A percentile compares a stretch with the other conserved stretches of the same genome.
phyloP scores from a whole-genome alignment of 129 eudicot genomes.

The Smallanthus sonchifolius region DNA sequence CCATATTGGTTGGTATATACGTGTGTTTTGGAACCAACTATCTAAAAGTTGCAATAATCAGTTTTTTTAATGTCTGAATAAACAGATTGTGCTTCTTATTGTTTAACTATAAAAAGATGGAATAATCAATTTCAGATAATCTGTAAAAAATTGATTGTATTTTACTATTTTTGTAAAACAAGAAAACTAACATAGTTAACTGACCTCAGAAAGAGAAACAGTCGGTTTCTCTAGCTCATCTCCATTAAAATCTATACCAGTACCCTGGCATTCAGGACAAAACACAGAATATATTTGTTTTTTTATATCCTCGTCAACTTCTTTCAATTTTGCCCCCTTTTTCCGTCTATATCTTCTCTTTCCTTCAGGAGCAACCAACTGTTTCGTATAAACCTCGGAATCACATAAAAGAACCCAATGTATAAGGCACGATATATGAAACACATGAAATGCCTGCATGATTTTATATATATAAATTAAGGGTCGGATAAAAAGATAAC shows the following conservation, averaged over 20 bases:
- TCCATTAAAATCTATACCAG: constrained; percentile 55
- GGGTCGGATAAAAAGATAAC: background rate
- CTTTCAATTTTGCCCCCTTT: constrained; percentile 40
- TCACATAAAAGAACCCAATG: constrained; percentile 92
- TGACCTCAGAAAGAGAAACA: constrained; percentile 72
- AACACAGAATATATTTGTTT: constrained; percentile 51
- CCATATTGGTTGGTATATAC: background rate
- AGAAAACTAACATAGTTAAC: background rate
- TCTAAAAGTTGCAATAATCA: background rate
- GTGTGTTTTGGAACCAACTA: background rate
- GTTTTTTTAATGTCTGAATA: background rate
- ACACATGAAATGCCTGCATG: constrained; percentile 91
- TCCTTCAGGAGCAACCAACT: constrained; percentile 31
- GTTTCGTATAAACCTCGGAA: constrained; percentile 54
- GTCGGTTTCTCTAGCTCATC: constrained; percentile 80
- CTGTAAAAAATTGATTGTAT: background rate
- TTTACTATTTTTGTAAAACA: background rate
- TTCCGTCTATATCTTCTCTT: constrained; percentile 52
- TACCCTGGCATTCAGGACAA: constrained; percentile 97
- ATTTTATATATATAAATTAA: background rate
- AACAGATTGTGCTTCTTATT: background rate
- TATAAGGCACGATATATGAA: constrained; percentile 82
- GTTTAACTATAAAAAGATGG: background rate
- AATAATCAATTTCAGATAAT: background rate
- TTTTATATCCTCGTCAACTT: constrained; percentile 26